Conservation (phyloP, 805 yeast genomes). For the Yarrowia divulgata region DNA sequence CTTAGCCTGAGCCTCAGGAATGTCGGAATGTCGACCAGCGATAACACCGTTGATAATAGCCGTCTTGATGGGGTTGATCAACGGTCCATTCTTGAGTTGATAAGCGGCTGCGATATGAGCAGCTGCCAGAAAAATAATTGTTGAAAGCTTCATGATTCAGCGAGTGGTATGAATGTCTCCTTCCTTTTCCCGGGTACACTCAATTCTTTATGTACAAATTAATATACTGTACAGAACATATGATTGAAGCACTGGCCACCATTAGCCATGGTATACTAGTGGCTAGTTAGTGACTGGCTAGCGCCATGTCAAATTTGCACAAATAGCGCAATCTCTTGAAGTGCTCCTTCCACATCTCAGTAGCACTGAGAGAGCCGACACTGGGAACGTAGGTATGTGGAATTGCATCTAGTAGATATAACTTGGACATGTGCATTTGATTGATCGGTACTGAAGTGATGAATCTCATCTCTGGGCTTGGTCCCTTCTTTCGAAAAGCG, state of each 20-base stretch:
- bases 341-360: too few relatives aligned
- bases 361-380: too few relatives aligned
- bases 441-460: too few relatives aligned
- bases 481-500: too few relatives aligned
- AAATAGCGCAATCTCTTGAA: too few relatives aligned
- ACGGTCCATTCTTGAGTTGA: background rate
- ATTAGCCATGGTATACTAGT: background rate
- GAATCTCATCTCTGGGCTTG: too few relatives aligned
- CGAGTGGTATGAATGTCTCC: background rate
- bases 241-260: background rate
- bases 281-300: too few relatives aligned
- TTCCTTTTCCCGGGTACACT: too few relatives aligned
- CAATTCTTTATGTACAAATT: background rate
- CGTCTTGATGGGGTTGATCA: background rate
- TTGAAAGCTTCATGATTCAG: background rate
- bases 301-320: too few relatives aligned
- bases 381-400: too few relatives aligned
- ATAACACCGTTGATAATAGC: background rate
- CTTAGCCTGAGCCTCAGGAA: background rate
- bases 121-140: background rate
- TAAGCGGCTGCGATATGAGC: background rate
- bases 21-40: background rate
- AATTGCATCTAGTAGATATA: too few relatives aligned
- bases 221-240: background rate
- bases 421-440: too few relatives aligned